phyloP scores from a whole-genome alignment of 176 grass and related monocot species.

The Aegilops bicornis region DNA sequence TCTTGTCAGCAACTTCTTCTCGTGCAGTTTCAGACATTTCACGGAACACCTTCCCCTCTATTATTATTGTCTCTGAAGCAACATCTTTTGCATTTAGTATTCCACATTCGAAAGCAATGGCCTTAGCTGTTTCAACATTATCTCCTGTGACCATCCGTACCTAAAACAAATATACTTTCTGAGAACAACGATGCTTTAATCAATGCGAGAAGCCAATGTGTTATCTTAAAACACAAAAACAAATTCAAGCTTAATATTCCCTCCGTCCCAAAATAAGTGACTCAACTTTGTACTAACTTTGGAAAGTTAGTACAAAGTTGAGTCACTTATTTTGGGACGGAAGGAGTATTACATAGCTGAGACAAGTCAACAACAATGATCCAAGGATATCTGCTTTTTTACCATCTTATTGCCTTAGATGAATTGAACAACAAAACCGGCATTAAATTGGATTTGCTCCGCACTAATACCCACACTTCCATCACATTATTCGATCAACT shows the following conservation, averaged over 20 bases:
- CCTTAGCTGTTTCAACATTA: constrained; percentile 20
- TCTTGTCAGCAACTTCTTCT: constrained; percentile 5
- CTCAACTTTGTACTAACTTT: no score
- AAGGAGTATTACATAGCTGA: no score
- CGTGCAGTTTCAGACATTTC: constrained; percentile 40
- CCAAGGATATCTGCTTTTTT: background rate
- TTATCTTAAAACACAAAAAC: background rate
- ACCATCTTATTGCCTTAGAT: background rate
- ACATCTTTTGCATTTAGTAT: constrained; percentile 36
- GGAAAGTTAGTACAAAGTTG: no score
- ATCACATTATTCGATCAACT: no score
- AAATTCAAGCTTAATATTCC: background rate
- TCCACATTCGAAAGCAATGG: constrained; percentile 69
- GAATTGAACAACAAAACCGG: background rate
- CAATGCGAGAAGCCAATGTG: background rate
- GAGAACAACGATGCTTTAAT: background rate
- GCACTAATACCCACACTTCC: background rate
- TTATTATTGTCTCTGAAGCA: constrained; percentile 36
- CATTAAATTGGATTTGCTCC: background rate
- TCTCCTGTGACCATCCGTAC: constrained; percentile 10
- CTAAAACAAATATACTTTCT: background rate
- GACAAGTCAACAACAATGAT: background rate
- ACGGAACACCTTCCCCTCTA: constrained; percentile 60
- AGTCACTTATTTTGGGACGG: no score
- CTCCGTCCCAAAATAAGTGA: no score